These are phyloP conservation scores for Alternaria dauci DNA, from an alignment of 2,329 filamentous ascomycete genomes.

Conservation along the genomic window DNA sequence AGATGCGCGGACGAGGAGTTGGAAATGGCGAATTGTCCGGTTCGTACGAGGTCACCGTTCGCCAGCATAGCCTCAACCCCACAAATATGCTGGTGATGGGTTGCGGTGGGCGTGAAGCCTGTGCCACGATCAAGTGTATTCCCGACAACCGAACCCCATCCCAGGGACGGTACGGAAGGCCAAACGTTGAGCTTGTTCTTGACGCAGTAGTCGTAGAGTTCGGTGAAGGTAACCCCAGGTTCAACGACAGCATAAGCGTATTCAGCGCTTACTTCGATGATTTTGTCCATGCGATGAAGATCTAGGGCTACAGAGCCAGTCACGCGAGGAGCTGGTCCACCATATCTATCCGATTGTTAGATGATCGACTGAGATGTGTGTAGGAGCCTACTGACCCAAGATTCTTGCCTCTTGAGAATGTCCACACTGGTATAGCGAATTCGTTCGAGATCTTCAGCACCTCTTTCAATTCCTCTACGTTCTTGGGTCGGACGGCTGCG, in stretches of 20 bases:
- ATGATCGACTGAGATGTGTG: not conserved
- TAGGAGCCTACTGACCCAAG: constrained; percentile 42
- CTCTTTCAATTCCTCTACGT: constrained; percentile 30
- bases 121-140: constrained; percentile 54
- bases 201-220: constrained; percentile 45
- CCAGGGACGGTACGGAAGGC: constrained; percentile 45
- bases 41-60: constrained; percentile 44
- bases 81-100: constrained; percentile 49
- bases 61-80: constrained; percentile 51
- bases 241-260: constrained; percentile 58
- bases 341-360: constrained; percentile 29
- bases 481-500: constrained; percentile 53
- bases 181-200: constrained; percentile 43
- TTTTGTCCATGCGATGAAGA: constrained; percentile 54
- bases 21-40: constrained; percentile 53
- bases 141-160: constrained; percentile 48
- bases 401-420: constrained; percentile 43
- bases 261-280: constrained; percentile 56
- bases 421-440: constrained; percentile 44
- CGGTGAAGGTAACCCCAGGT: constrained; percentile 39
- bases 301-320: constrained; percentile 49
- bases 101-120: constrained; percentile 52
- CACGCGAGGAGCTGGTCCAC: constrained; percentile 45
- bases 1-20: constrained; percentile 53
- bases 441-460: constrained; percentile 37